Evolutionary conservation across 352 stramenopile species (phyloP).

Genomic region (Discostella stelligera): DNA sequence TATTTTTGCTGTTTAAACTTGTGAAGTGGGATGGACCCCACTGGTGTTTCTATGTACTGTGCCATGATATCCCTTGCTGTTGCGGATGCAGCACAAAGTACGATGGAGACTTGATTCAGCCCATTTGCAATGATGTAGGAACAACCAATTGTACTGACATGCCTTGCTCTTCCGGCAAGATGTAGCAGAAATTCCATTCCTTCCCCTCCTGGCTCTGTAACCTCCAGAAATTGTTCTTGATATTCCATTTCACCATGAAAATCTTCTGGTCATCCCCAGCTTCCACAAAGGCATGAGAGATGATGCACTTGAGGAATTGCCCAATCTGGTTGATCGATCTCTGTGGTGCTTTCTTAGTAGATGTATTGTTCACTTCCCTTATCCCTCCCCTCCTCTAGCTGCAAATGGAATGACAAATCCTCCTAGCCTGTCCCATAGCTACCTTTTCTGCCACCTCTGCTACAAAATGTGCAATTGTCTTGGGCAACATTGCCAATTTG

Average conservation of each 20-base stretch:
- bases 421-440: neutral
- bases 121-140: slow-evolving; percentile 6
- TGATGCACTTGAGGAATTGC: neutral
- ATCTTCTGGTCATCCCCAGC: too few relatives aligned
- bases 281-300: slow-evolving; percentile 1
- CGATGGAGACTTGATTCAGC: neutral
- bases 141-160: slow-evolving; percentile 24
- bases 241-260: too few relatives aligned
- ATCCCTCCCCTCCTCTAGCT: neutral
- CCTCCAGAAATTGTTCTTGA: slow-evolving; percentile 31
- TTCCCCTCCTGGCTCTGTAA: slow-evolving; percentile 6
- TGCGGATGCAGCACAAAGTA: slow-evolving; percentile 7
- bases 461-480: slow-evolving; percentile 11
- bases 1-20: slow-evolving; percentile 17
- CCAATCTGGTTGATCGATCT: too few relatives aligned
- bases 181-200: slow-evolving; percentile 24
- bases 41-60: neutral
- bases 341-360: neutral
- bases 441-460: slow-evolving; percentile 17
- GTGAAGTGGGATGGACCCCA: slow-evolving; percentile 4
- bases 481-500: neutral
- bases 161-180: slow-evolving; percentile 7
- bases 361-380: slow-evolving; percentile 9
- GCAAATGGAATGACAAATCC: slow-evolving; percentile 11
- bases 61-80: slow-evolving; percentile 13